Base-by-base conservation (phyloP, 345 rosid species). In the Salix suchowensis region DNA sequence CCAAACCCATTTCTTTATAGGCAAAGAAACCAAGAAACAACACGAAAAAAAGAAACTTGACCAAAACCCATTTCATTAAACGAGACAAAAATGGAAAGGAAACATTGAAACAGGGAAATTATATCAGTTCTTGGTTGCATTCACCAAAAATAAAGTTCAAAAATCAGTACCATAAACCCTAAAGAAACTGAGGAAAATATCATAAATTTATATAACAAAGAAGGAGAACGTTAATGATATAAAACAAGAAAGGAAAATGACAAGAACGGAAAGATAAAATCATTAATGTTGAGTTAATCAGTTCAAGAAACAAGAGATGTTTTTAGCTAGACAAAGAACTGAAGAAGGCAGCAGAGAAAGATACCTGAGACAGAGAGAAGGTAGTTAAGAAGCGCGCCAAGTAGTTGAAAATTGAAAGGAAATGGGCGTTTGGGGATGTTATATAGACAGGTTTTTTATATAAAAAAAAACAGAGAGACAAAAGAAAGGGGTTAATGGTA, bases 351-450 rank as follows among this genome's bases (percentile, higher is more conserved):
- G 46, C 32, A 58, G 52, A 81, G 52, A 32, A 64, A 44, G 26
- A 65, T 62, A 73, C 74, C 79, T 52, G 42, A 40, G 73, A 54
- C 48, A 48, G 55, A 21, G n/a, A 71, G 40, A 36, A 40, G 3
- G 39, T 5, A 7, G 26, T 30, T 64, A 18, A 1, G 23, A 34
- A 66, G 69, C 39, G 46, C 40, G 69, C 69, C 23, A 9, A 40
- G 44, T 7, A 62, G 30, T 24, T 21, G 66, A 28, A 13, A 46
- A 46, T 46, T 13, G 50, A 46, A 46, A 46, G 50, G 50, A 46
- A 14, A 46, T 13, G 50, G 50, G 50, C 18, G 50, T 46, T 46
- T 13, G 14, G 50, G 50, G 50, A 4, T 11, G 13, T 55, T n/a
- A 55, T 21, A 2, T 3, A 55, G 1, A 24, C 1, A 13, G 23